Percentiles rank a stretch among this genome's conserved stretches.
Conservation (phyloP, 345 rosid species). For the Citrus trifoliata region DNA sequence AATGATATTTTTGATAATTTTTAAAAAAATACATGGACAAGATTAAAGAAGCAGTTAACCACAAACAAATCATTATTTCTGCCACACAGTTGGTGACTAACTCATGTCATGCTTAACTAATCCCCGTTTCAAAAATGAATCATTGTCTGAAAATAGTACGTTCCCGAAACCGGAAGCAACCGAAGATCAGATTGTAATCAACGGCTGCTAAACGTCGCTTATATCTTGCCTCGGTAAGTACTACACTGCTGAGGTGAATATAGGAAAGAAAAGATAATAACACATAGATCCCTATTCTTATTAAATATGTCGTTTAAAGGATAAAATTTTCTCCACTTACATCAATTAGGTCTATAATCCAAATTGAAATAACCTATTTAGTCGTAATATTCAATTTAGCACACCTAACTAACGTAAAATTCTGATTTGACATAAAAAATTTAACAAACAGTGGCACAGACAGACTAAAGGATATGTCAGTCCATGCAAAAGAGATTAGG, state of each 20-base stretch:
- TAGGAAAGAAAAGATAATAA: background rate
- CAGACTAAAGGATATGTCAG: background rate
- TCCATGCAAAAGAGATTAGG: fast-evolving
- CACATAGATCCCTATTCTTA: background rate
- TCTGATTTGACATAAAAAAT: background rate
- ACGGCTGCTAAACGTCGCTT: background rate
- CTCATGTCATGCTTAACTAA: background rate
- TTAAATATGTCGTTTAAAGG: background rate
- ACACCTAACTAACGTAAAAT: too few species aligned
- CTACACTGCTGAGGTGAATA: background rate
- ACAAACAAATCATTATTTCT: background rate
- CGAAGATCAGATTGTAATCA: background rate
- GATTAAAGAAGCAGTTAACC: too few species aligned
- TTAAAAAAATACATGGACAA: too few species aligned
- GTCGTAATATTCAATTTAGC: too few species aligned
- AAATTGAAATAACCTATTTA: too few species aligned
- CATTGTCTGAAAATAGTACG: background rate
- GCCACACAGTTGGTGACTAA: background rate
- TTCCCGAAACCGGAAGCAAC: background rate
- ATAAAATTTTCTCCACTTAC: too few species aligned
- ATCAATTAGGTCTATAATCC: too few species aligned
- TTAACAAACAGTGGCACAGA: background rate
- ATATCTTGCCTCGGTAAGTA: background rate
- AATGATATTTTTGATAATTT: too few species aligned
- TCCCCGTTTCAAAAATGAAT: background rate